phyloP scores from a whole-genome alignment of 805 yeast species.

The Wickerhamiella slavikovae region DNA sequence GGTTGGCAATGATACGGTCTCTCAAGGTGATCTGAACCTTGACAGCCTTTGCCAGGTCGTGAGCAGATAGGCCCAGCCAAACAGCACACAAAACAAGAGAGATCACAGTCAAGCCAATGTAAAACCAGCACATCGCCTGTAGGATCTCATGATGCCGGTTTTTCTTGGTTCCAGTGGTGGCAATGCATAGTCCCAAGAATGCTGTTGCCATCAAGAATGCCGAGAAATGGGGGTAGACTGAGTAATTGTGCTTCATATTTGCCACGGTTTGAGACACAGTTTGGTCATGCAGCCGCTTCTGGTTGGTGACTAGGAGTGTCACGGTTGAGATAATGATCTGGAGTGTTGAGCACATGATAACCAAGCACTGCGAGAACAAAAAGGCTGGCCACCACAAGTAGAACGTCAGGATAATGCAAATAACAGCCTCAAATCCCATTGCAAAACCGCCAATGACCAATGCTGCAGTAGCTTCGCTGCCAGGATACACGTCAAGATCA shows the following conservation, averaged over 20 bases:
- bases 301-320: slow-evolving; percentile 10
- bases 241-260: not conserved
- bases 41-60: slow-evolving; percentile 2
- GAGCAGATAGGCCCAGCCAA: slow-evolving; percentile 7
- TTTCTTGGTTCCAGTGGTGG: slow-evolving; percentile 8
- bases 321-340: slow-evolving; percentile 10
- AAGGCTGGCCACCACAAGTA: slow-evolving; percentile 6
- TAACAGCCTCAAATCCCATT: not conserved
- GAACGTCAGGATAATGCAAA: slow-evolving; percentile 1
- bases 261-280: not conserved
- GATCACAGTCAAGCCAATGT: slow-evolving; percentile 4
- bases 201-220: slow-evolving; percentile 9
- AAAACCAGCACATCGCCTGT: slow-evolving; percentile 7
- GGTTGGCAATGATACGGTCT: slow-evolving; percentile 11
- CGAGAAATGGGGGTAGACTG: slow-evolving; percentile 9
- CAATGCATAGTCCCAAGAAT: slow-evolving; percentile 12
- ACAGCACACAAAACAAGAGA: slow-evolving; percentile 8
- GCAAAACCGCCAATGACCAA: not conserved
- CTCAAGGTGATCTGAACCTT: slow-evolving; percentile 2
- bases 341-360: slow-evolving; percentile 9
- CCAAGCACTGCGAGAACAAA: slow-evolving; percentile 12
- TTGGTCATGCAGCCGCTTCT: slow-evolving; percentile 3
- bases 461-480: no score
- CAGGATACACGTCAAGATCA: not conserved
- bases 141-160: slow-evolving; percentile 10